Evolutionary conservation across 768 basidiomycete genomes (phyloP).

Genomic region (Thelephora ganbajun): DNA sequence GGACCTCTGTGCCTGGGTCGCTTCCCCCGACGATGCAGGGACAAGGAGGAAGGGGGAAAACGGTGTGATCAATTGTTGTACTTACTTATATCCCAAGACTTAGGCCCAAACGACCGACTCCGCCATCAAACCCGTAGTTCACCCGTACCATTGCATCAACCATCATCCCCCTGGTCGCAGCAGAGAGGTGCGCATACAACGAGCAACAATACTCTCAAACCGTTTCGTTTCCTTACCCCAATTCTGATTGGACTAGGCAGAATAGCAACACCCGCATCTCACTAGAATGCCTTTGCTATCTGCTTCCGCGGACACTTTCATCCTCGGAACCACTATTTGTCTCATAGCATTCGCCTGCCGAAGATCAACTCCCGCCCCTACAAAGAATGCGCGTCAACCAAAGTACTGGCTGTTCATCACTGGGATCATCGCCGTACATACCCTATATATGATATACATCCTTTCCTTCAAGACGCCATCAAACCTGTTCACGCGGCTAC

Average conservation of each 20-base stretch:
- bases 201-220: neutral
- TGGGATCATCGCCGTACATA: conserved; percentile 32
- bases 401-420: conserved; percentile 17
- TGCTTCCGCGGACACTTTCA: conserved; percentile 14
- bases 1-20: too few species aligned
- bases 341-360: conserved; percentile 8
- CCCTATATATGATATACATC: conserved; percentile 32
- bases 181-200: too few species aligned
- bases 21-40: too few species aligned
- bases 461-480: conserved; percentile 35
- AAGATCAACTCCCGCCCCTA: conserved; percentile 6
- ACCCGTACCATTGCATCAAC: too few species aligned
- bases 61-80: too few species aligned
- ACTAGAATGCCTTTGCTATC: conserved; percentile 13
- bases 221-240: neutral
- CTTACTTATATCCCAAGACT: too few species aligned
- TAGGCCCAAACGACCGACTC: too few species aligned
- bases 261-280: neutral
- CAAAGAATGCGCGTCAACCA: conserved; percentile 3
- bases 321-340: conserved; percentile 8
- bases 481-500: conserved; percentile 47
- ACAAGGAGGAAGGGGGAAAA: too few species aligned
- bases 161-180: too few species aligned
- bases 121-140: too few species aligned
- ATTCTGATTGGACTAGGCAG: too few species aligned